phyloP scores from a whole-genome alignment of 2,329 filamentous ascomycete species.

The Aspergillus chevalieri region DNA sequence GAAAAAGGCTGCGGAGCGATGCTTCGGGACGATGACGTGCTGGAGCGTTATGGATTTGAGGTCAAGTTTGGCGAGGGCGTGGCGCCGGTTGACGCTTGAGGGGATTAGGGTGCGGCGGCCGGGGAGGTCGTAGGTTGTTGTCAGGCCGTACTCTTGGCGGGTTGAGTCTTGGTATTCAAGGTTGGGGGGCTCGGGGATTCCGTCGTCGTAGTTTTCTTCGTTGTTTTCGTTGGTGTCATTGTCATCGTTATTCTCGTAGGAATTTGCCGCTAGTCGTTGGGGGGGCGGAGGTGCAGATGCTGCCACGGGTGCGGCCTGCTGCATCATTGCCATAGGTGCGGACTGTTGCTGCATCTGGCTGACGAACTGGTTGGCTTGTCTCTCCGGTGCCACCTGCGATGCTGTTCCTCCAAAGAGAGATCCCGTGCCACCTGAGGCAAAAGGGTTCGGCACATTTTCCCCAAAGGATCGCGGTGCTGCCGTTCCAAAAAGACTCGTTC shows the following conservation, averaged over 20 bases:
- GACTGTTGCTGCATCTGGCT: not conserved
- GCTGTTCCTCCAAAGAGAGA: not conserved
- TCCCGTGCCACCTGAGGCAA: not conserved
- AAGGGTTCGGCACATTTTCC: too few relatives aligned
- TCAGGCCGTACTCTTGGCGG: constrained; percentile 37
- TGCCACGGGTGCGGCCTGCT: not conserved
- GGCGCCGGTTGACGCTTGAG: constrained; percentile 28
- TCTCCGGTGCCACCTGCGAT: not conserved
- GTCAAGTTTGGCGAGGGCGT: constrained; percentile 34
- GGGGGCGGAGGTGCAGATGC: not conserved
- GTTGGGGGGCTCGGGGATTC: constrained; percentile 2
- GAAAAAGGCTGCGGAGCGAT: constrained; percentile 35
- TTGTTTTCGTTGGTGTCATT: constrained; percentile 1
- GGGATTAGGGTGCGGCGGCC: constrained; percentile 32
- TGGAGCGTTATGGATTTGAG: constrained; percentile 29
- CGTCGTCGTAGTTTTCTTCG: constrained; percentile 5
- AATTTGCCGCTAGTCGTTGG: constrained; percentile 4
- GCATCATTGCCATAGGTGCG: not conserved
- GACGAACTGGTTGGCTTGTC: not conserved
- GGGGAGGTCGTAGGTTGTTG: constrained; percentile 37
- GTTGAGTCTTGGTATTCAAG: constrained; percentile 26
- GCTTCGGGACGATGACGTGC: constrained; percentile 36
- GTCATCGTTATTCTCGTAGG: constrained; percentile 12
- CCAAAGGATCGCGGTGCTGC: too few relatives aligned
- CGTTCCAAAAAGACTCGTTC: too few relatives aligned